Conservation (phyloP, 768 basidiomycete species). For the Termitomyces sp. region DNA sequence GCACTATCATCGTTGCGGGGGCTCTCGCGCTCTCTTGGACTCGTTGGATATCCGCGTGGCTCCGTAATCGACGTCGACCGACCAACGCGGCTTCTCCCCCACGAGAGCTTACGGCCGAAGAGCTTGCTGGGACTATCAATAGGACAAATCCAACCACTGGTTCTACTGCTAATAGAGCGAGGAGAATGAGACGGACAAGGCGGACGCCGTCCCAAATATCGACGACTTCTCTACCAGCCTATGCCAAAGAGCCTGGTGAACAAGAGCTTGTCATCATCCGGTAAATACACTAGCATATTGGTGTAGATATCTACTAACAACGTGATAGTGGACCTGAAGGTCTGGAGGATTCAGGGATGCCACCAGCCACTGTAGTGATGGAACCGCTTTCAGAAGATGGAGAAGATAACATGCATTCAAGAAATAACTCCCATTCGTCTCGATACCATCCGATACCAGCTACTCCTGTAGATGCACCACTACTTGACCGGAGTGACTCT, state of each 20-base stretch:
- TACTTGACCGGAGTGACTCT: constrained; percentile 35
- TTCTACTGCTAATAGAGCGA: constrained; percentile 27
- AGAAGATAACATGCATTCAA: constrained; percentile 30
- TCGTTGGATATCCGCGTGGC: not conserved
- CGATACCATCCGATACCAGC: constrained; percentile 39
- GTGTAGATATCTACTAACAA: not conserved
- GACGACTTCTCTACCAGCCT: constrained; percentile 72
- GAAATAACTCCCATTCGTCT: constrained; percentile 28
- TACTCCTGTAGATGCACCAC: constrained; percentile 40
- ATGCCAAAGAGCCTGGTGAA: constrained; percentile 84
- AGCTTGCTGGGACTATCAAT: constrained; percentile 50
- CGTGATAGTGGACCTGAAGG: constrained; percentile 47
- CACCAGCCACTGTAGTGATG: constrained; percentile 36
- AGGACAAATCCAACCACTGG: constrained; percentile 21
- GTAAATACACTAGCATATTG: constrained; percentile 20
- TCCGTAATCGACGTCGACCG: constrained; percentile 1
- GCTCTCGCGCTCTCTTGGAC: constrained; percentile 9
- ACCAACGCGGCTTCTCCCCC: constrained; percentile 4
- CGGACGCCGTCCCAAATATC: constrained; percentile 82
- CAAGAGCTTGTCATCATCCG: constrained; percentile 72
- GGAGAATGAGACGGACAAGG: constrained; percentile 39
- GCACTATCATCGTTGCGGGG: not conserved
- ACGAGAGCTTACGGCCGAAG: constrained; percentile 54
- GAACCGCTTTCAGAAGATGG: constrained; percentile 36
- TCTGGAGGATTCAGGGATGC: constrained; percentile 51